phyloP scores from a whole-genome alignment of 148 eudicot species.

The Rhododendron molle region DNA sequence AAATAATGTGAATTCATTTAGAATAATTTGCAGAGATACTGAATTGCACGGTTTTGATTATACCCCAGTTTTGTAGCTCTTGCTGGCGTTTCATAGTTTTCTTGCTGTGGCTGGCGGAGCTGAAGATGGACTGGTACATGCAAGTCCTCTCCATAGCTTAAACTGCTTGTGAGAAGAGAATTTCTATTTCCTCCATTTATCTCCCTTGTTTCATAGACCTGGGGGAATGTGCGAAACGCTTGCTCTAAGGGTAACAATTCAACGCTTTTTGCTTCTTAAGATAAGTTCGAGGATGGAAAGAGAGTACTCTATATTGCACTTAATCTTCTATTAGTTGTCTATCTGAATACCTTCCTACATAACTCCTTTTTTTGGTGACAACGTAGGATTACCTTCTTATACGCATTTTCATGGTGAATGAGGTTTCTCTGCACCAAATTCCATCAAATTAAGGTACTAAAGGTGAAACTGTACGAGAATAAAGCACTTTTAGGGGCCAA shows the following conservation, averaged over 20 bases:
- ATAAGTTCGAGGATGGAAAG: neutral
- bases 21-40: neutral
- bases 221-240: constrained; percentile 2
- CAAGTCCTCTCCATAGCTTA: constrained; percentile 27
- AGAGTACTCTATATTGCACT: neutral
- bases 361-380: constrained; percentile 17
- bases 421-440: constrained; percentile 42
- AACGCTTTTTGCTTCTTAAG: neutral
- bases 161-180: constrained; percentile 13
- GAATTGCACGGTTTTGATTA: neutral
- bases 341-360: constrained; percentile 36
- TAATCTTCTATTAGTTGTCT: neutral
- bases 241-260: neutral
- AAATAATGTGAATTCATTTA: neutral
- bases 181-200: constrained; percentile 21
- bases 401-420: constrained; percentile 60
- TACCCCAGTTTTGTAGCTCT: constrained; percentile 4
- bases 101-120: constrained; percentile 36
- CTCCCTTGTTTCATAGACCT: constrained; percentile 39
- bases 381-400: neutral
- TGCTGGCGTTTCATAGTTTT: constrained; percentile 1
- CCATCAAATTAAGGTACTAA: constrained; percentile 15
- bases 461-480: neutral
- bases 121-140: constrained; percentile 32
- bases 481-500: neutral